Percentiles rank a stretch among this genome's conserved stretches.
phyloP scores from a whole-genome alignment of 495 filamentous ascomycete genomes.

The Cercophora sp. region DNA sequence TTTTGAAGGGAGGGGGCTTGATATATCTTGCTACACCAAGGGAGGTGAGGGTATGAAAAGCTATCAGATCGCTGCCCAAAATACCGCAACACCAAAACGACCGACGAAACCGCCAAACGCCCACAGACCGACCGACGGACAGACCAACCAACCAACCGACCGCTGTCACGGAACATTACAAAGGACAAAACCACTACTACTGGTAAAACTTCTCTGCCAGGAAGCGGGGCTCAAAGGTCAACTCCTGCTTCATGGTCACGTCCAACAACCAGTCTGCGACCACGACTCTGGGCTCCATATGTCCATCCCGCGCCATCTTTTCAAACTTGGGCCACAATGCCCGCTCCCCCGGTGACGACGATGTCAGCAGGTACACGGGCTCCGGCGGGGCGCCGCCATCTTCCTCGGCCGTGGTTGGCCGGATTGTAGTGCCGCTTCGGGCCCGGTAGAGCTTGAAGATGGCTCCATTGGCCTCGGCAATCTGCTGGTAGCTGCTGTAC shows the following conservation, averaged over 20 bases:
- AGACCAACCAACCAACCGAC: too few relatives aligned
- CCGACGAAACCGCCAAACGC: too few relatives aligned
- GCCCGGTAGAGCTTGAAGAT: constrained; percentile 74
- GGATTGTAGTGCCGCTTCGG: constrained; percentile 56
- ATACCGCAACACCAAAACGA: too few relatives aligned
- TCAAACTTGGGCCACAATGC: constrained; percentile 77
- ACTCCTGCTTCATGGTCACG: constrained; percentile 79
- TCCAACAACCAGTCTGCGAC: constrained; percentile 84
- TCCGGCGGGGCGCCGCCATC: constrained; percentile 55
- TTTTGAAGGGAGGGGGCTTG: constrained; percentile 52
- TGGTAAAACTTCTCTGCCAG: constrained; percentile 27
- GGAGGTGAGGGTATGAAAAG: too few relatives aligned
- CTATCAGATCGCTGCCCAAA: too few relatives aligned
- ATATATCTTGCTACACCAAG: too few relatives aligned
- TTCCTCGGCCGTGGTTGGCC: constrained; percentile 52
- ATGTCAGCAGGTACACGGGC: constrained; percentile 74
- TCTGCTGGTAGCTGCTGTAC: constrained; percentile 74
- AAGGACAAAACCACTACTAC: too few relatives aligned
- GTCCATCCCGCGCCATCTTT: constrained; percentile 64
- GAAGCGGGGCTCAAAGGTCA: constrained; percentile 62
- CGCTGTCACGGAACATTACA: too few relatives aligned
- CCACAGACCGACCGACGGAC: too few relatives aligned
- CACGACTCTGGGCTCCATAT: constrained; percentile 73
- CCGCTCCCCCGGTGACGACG: constrained; percentile 58
- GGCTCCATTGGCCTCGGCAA: constrained; percentile 86